Evolutionary conservation across 2,329 filamentous ascomycete species (phyloP).

Genomic region (Colletotrichum eleusines): DNA sequence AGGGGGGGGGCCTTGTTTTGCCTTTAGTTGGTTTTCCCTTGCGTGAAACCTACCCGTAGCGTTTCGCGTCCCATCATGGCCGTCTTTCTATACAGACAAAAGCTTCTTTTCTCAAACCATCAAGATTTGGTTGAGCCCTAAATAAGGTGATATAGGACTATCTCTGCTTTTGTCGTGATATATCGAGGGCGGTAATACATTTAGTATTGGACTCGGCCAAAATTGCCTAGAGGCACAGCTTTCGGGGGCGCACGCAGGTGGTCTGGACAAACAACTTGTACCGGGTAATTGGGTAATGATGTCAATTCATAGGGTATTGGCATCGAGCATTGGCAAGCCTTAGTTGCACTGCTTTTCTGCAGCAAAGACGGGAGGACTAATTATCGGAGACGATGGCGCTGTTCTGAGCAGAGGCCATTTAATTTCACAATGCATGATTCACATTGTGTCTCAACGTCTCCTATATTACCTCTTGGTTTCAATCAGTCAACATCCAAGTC

Average conservation of each 20-base stretch:
- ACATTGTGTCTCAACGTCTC: not conserved
- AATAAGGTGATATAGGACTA: constrained; percentile 62
- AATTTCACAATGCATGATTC: not conserved
- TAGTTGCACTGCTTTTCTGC: not conserved
- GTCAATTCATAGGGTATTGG: too few species aligned
- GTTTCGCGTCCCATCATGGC: not conserved
- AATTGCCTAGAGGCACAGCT: constrained; percentile 59
- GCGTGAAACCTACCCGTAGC: too few species aligned
- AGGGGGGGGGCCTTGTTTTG: not conserved
- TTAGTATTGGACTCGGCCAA: constrained; percentile 83
- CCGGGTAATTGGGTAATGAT: too few species aligned
- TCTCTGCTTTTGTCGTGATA: constrained; percentile 85
- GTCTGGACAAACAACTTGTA: constrained; percentile 43
- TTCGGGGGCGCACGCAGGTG: constrained; percentile 45
- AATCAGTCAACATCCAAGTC: too few species aligned
- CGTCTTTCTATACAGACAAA: constrained; percentile 35
- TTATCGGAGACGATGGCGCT: not conserved
- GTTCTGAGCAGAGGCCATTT: not conserved
- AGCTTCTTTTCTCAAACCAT: constrained; percentile 60
- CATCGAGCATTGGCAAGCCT: not conserved
- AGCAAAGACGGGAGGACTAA: not conserved
- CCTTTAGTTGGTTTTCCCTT: not conserved
- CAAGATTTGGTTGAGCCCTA: constrained; percentile 64
- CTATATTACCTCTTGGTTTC: too few species aligned
- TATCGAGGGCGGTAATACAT: constrained; percentile 90